Evolutionary conservation across 108 stramenopile genomes (phyloP), one percentile per base, ranked within the genome.

Genomic region (Licmophora abbreviata): DNA sequence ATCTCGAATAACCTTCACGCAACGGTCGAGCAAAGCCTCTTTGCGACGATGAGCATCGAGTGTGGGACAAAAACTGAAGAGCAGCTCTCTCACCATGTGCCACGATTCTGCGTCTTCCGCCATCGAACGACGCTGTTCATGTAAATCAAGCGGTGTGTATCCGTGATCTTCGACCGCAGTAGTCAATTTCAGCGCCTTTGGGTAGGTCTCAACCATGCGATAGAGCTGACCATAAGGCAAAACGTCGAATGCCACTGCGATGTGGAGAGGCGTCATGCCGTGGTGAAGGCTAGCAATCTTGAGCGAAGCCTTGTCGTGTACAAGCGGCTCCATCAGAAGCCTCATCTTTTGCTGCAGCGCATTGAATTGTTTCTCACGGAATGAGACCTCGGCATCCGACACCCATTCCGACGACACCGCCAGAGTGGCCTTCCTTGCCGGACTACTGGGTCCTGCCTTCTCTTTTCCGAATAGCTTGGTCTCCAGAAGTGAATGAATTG

Each of bases 211-310:
- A 6, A 71, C 20, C 57, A 76, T 62, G 29, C 54, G 57, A 44
- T 61, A 56, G 38, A 76, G 29, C 11, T 14, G 41, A 10, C 25
- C 33, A 33, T 76, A 76, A 0, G 61, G 41, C 17, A 64, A 43
- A 30, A 56, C 66, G 21, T 55, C 38, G 36, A 70, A 76, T 1
- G 59, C 59, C 2, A 70, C 61, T 6, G 63, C 69, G 14, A 76
- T 46, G 47, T 76, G 75, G 17, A 76, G 58, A 14, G 69, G 69
- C 2, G 59, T 63, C 75, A 76, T 76, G 5, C 69, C 66, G 48
- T 69, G 68, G 14, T 54, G 29, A 33, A 50, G 59, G 40, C 65
- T 62, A 32, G 54, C 61, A 34, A 72, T 37, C 27, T 65, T 21
- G 45, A 46, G 45, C 22, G 45, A 22, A 41, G 42, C 57, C 3